These are phyloP conservation scores for Beauveria rudraprayagi DNA, from an alignment of 2,329 filamentous ascomycete species.

Conservation along the genomic window DNA sequence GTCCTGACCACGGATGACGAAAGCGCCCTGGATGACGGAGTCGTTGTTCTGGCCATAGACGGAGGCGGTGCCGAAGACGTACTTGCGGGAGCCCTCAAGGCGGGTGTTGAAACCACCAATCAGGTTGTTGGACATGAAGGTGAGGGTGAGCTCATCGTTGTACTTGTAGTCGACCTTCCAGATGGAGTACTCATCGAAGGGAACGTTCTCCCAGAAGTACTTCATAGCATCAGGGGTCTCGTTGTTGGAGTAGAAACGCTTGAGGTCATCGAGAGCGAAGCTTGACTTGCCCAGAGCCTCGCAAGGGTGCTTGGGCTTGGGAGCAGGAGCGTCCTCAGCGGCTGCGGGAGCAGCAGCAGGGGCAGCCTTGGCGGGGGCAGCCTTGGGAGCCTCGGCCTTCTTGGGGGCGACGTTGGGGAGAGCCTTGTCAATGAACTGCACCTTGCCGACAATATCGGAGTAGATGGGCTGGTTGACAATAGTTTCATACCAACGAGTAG, in stretches of 20 bases:
- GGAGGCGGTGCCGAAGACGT: constrained; percentile 82
- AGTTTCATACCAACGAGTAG: constrained; percentile 91
- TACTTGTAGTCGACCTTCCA: constrained; percentile 98
- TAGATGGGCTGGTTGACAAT: constrained; percentile 89
- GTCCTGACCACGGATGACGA: constrained; percentile 90
- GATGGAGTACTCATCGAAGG: constrained; percentile 90
- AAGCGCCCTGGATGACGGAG: constrained; percentile 87
- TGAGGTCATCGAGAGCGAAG: constrained; percentile 90
- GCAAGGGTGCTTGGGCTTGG: constrained; percentile 95
- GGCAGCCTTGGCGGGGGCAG: constrained; percentile 34
- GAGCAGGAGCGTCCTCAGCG: constrained; percentile 38
- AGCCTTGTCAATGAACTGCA: constrained; percentile 75
- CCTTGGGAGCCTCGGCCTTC: constrained; percentile 64
- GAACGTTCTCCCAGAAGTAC: constrained; percentile 97
- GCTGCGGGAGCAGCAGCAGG: constrained; percentile 27
- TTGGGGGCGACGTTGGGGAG: constrained; percentile 62
- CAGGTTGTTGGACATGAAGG: constrained; percentile 99
- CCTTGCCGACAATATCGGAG: constrained; percentile 67
- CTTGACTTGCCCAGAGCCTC: constrained; percentile 74
- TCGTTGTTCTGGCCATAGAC: constrained; percentile 87
- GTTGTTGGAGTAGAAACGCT: constrained; percentile 97
- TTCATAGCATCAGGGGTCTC: constrained; percentile 79
- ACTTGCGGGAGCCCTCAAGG: constrained; percentile 97
- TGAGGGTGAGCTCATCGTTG: constrained; percentile 92
- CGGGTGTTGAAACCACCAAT: constrained; percentile 97